These are phyloP conservation scores for Thermochaetoides thermophila DNA, from an alignment of 495 filamentous ascomycete species.

Conservation along the genomic window DNA sequence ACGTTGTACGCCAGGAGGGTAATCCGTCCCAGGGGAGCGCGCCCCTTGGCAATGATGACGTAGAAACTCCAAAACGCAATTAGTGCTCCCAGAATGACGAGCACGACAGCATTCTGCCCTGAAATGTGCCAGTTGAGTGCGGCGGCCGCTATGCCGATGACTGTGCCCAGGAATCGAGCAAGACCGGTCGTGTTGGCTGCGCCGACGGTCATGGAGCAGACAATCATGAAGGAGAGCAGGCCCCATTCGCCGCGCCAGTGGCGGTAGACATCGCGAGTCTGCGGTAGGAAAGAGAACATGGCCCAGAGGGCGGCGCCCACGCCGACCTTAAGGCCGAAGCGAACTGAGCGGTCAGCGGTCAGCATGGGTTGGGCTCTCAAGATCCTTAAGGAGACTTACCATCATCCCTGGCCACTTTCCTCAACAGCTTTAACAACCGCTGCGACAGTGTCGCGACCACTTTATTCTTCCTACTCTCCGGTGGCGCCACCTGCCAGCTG, in stretches of 20 bases:
- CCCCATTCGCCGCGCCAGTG: conserved; percentile 97
- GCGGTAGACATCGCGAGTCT: conserved; percentile 62
- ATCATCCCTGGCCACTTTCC: conserved; percentile 35
- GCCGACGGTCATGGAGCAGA: conserved; percentile 94
- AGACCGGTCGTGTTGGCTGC: conserved; percentile 83
- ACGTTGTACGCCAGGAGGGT: conserved; percentile 92
- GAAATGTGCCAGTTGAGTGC: conserved; percentile 63
- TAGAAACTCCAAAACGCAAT: conserved; percentile 75
- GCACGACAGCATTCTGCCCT: conserved; percentile 51
- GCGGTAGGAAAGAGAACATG: conserved; percentile 66
- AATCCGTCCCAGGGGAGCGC: conserved; percentile 84
- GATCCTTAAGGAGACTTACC: no score
- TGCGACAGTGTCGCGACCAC: conserved; percentile 24
- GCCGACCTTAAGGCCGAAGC: conserved; percentile 85
- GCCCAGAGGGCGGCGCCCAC: conserved; percentile 77
- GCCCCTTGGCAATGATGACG: conserved; percentile 68
- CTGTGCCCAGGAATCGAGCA: conserved; percentile 76
- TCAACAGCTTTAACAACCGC: conserved; percentile 21
- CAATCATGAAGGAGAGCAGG: conserved; percentile 90
- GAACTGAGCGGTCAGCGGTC: conserved; percentile 18
- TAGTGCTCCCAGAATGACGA: conserved; percentile 65
- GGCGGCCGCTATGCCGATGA: conserved; percentile 63
- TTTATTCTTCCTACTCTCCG: conserved; percentile 20
- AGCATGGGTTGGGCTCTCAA: no score
- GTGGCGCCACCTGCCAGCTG: conserved; percentile 26